These are phyloP conservation scores for Bidens hawaiensis DNA, from an alignment of 140 eudicot species.

Conservation along the genomic window DNA sequence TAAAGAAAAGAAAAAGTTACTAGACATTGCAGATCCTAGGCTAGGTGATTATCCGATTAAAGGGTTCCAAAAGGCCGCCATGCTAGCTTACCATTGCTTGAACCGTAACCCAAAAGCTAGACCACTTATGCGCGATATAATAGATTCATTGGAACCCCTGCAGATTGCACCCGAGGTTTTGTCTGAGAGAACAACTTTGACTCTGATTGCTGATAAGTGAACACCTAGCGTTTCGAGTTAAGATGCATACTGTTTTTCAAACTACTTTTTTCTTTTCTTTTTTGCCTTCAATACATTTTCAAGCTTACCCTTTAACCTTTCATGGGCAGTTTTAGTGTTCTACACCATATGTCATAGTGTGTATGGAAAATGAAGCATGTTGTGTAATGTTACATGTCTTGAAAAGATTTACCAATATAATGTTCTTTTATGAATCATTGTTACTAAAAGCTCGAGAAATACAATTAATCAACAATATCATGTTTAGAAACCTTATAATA, in stretches of 20 bases:
- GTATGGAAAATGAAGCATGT: constrained; percentile 13
- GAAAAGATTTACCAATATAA: constrained; percentile 1
- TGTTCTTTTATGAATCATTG: not conserved
- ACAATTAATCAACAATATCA: too few species aligned
- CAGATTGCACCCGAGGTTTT: constrained; percentile 42
- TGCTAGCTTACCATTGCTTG: constrained; percentile 94
- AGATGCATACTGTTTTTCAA: constrained; percentile 19
- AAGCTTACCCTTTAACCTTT: constrained; percentile 11
- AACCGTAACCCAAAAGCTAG: constrained; percentile 92
- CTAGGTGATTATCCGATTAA: constrained; percentile 83
- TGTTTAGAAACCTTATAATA: too few species aligned
- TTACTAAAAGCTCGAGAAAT: too few species aligned
- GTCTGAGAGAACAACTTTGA: constrained; percentile 33
- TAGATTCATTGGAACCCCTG: constrained; percentile 88
- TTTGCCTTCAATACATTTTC: not conserved
- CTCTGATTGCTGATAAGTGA: constrained; percentile 41
- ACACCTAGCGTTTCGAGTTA: constrained; percentile 14
- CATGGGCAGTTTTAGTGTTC: constrained; percentile 15
- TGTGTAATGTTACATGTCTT: constrained; percentile 1
- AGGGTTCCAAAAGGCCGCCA: constrained; percentile 89
- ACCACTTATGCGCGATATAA: constrained; percentile 93
- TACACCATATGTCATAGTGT: constrained; percentile 16
- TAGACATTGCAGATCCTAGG: constrained; percentile 76
- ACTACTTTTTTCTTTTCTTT: not conserved
- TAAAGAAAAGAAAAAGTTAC: constrained; percentile 74